Percentiles rank a stretch among this genome's conserved stretches.
Evolutionary conservation across 352 stramenopile species (phyloP).

Genomic region (Globisporangium lucens): DNA sequence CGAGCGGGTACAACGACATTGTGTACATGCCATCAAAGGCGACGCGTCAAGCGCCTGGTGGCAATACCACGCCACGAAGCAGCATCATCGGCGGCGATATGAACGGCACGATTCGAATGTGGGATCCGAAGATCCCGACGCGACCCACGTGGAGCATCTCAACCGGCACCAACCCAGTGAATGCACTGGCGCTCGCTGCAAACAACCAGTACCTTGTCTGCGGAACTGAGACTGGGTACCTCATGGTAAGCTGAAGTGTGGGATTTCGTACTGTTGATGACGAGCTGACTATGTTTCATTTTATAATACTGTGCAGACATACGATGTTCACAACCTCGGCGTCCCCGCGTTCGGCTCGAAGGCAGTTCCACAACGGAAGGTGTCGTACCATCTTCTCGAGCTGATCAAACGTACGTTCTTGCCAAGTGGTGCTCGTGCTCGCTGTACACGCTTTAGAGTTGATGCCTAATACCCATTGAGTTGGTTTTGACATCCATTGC

Average conservation of each 20-base stretch:
- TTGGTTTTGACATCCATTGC: background rate
- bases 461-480: no score
- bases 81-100: constrained; percentile 58
- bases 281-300: background rate
- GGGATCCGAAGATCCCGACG: constrained; percentile 51
- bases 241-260: constrained; percentile 36
- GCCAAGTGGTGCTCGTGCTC: background rate
- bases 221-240: constrained; percentile 49
- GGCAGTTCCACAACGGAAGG: constrained; percentile 46
- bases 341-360: constrained; percentile 67
- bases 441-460: no score
- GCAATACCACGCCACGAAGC: constrained; percentile 16
- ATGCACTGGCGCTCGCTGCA: constrained; percentile 37
- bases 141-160: constrained; percentile 56
- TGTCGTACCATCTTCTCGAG: constrained; percentile 39
- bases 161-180: constrained; percentile 46
- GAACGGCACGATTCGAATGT: constrained; percentile 64
- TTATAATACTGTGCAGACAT: constrained; percentile 31
- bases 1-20: constrained; percentile 76
- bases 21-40: constrained; percentile 34
- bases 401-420: constrained; percentile 42
- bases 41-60: background rate
- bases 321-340: constrained; percentile 58
- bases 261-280: background rate
- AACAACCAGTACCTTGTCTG: constrained; percentile 55